A percentile compares a stretch with the other conserved stretches of the same genome.
Evolutionary conservation across 192 early-diverging fungal genomes (phyloP).

Genomic region (Umbelopsis ramanniana): DNA sequence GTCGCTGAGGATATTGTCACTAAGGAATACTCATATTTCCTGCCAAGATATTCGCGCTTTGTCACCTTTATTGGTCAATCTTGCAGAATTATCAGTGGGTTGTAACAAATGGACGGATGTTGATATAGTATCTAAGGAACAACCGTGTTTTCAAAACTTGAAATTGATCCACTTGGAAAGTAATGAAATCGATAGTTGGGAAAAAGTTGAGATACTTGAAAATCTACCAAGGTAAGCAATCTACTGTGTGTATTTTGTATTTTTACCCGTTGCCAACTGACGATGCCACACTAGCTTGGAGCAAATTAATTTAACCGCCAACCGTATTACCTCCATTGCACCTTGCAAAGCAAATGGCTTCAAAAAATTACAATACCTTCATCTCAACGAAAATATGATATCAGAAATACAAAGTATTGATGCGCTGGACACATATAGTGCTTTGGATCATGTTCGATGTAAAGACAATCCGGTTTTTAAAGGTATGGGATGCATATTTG

Average conservation of each 20-base stretch:
- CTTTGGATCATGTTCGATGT: constrained; percentile 45
- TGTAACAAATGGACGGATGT: constrained; percentile 45
- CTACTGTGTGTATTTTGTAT: background rate
- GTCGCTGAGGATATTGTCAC: constrained; percentile 36
- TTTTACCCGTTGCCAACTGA: background rate
- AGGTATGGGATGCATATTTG: constrained; percentile 27
- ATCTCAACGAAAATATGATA: constrained; percentile 52
- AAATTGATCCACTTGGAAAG: constrained; percentile 56
- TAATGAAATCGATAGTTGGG: constrained; percentile 50
- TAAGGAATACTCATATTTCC: constrained; percentile 37
- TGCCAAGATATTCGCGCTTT: constrained; percentile 43
- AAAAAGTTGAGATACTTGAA: constrained; percentile 44
- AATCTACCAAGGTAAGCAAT: constrained; percentile 45
- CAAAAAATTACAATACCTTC: constrained; percentile 43
- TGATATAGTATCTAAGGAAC: constrained; percentile 27
- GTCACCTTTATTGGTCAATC: constrained; percentile 44
- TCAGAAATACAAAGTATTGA: constrained; percentile 49
- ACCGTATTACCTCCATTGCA: constrained; percentile 30
- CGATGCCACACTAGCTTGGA: constrained; percentile 34
- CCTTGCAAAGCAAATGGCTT: constrained; percentile 24
- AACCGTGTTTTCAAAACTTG: constrained; percentile 44
- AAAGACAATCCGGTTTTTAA: constrained; percentile 50
- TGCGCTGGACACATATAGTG: constrained; percentile 41
- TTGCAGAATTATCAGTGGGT: constrained; percentile 57
- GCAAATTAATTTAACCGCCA: constrained; percentile 40